phyloP scores from a whole-genome alignment of 805 yeast genomes.

The Nadsonia fulvescens region DNA sequence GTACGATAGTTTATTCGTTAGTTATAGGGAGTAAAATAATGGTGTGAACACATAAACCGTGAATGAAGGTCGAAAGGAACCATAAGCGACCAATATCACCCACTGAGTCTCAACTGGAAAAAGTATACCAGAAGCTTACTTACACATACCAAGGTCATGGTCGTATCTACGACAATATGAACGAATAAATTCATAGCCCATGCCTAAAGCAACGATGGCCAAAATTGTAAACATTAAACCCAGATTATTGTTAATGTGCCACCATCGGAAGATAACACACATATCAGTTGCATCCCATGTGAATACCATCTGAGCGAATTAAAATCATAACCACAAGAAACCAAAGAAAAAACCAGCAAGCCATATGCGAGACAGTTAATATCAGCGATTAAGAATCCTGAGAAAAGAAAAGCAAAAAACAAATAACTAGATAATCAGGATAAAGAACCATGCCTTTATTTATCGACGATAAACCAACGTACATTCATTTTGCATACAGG shows the following conservation, averaged over 20 bases:
- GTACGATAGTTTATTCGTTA: too few relatives aligned
- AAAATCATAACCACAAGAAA: too few relatives aligned
- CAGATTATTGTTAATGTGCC: constrained; percentile 45
- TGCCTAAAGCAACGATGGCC: constrained; percentile 29
- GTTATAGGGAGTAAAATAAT: too few relatives aligned
- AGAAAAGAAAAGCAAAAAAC: too few relatives aligned
- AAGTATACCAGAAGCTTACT: not conserved
- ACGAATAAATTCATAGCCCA: constrained; percentile 46
- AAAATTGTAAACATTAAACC: constrained; percentile 37
- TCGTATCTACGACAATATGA: constrained; percentile 8
- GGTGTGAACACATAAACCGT: too few relatives aligned
- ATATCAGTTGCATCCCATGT: constrained; percentile 63
- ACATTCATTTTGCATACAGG: constrained; percentile 13
- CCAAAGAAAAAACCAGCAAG: too few relatives aligned
- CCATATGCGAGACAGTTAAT: too few relatives aligned
- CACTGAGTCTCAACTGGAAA: not conserved
- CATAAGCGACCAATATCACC: too few relatives aligned
- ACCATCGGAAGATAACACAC: constrained; percentile 60
- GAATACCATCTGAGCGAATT: constrained; percentile 36
- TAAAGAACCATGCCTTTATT: constrained; percentile 1
- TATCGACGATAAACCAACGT: constrained; percentile 1
- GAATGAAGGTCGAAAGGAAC: too few relatives aligned
- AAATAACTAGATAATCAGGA: too few relatives aligned
- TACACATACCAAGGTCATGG: constrained; percentile 2
- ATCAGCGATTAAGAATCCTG: too few relatives aligned